These are phyloP conservation scores for Botrytis galanthina DNA, from an alignment of 2,329 filamentous ascomycete species.

Conservation along the genomic window DNA sequence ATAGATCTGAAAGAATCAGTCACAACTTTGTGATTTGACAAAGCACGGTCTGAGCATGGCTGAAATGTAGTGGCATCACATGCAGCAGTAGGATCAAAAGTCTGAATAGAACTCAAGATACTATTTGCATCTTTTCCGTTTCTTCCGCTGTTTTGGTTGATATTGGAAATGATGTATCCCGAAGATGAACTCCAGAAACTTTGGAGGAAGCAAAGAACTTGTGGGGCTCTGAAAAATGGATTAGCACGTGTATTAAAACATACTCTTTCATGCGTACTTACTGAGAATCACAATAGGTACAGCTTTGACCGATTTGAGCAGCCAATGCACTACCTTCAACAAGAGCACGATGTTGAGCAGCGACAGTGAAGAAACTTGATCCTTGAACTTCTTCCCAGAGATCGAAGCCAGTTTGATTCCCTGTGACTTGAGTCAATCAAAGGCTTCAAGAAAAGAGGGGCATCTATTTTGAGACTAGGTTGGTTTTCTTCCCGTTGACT, in stretches of 20 bases:
- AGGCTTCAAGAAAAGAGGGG: neutral
- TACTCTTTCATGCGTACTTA: neutral
- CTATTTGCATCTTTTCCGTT: slow-evolving; percentile 71
- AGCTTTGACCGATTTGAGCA: slow-evolving; percentile 57
- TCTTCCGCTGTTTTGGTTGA: slow-evolving; percentile 59
- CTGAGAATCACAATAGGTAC: slow-evolving; percentile 58
- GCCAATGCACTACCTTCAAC: slow-evolving; percentile 68
- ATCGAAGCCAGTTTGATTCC: slow-evolving; percentile 62
- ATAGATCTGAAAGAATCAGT: slow-evolving; percentile 72
- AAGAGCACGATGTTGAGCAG: slow-evolving; percentile 66
- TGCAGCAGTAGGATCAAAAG: slow-evolving; percentile 64
- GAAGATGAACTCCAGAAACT: slow-evolving; percentile 63
- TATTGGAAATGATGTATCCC: slow-evolving; percentile 67
- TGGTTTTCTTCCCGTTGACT: neutral
- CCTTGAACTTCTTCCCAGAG: slow-evolving; percentile 81
- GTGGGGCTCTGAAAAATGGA: slow-evolving; percentile 50
- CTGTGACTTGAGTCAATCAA: slow-evolving; percentile 7
- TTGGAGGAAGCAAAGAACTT: slow-evolving; percentile 71
- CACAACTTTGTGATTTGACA: slow-evolving; percentile 74
- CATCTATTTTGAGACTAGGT: neutral
- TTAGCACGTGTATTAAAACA: neutral
- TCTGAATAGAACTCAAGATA: slow-evolving; percentile 63
- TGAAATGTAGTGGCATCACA: slow-evolving; percentile 75
- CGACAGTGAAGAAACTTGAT: slow-evolving; percentile 76
- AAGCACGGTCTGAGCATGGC: slow-evolving; percentile 53